phyloP scores from a whole-genome alignment of 345 rosid genomes.

The Clausena lansium region DNA sequence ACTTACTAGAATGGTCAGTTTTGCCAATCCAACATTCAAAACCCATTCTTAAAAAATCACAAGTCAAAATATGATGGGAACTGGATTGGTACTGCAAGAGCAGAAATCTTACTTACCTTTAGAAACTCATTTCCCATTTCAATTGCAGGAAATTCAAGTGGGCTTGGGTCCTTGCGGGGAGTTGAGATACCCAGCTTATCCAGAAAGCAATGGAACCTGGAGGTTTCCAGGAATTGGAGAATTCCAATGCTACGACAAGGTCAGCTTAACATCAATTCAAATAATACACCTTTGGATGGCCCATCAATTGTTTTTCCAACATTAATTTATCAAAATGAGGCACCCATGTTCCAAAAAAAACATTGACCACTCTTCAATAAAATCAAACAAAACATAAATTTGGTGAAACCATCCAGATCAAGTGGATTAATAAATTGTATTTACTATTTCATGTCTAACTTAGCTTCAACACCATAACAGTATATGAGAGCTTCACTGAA shows the following conservation, averaged over 20 bases:
- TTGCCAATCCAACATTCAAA: not conserved
- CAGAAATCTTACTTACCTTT: not conserved
- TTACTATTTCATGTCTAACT: conserved; percentile 16
- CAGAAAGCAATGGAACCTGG: conserved; percentile 96
- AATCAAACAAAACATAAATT: not conserved
- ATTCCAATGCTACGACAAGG: conserved; percentile 98
- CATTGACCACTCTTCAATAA: not conserved
- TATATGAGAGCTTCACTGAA: conserved; percentile 84
- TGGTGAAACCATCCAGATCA: not conserved
- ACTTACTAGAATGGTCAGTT: not conserved
- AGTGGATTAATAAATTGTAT: not conserved
- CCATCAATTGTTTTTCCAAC: not conserved
- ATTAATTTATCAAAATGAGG: not conserved
- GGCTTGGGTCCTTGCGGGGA: conserved; percentile 99
- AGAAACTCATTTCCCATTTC: conserved; percentile 9
- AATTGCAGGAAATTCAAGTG: conserved; percentile 88
- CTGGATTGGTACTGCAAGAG: not conserved
- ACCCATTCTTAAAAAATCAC: not conserved
- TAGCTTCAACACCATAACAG: conserved; percentile 42
- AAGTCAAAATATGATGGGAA: not conserved
- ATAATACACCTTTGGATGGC: not conserved
- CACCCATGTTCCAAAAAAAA: too few species aligned
- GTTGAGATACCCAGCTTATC: conserved; percentile 88
- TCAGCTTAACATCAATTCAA: conserved; percentile 19
- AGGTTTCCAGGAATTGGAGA: conserved; percentile 94